A percentile compares a stretch with the other conserved stretches of the same genome.
Evolutionary conservation across 2,329 filamentous ascomycete species (phyloP).

Genomic region (Xylariaceae sp.): DNA sequence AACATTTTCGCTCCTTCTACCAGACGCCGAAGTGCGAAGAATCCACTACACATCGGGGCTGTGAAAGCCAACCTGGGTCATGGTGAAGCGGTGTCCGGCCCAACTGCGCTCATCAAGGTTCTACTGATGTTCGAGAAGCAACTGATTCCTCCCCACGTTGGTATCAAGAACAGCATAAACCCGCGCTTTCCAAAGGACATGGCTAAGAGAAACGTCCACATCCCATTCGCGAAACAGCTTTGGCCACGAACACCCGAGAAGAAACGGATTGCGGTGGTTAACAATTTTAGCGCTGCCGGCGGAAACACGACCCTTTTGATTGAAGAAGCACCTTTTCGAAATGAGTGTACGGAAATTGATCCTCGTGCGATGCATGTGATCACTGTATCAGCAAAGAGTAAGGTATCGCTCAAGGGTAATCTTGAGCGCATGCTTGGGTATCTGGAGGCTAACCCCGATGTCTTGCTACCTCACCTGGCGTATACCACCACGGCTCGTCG

Average conservation of each 20-base stretch:
- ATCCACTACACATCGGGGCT: slow-evolving; percentile 43
- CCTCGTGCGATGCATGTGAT: slow-evolving; percentile 12
- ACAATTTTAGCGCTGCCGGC: slow-evolving; percentile 53
- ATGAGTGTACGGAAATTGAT: slow-evolving; percentile 28
- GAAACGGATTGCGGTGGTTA: slow-evolving; percentile 32
- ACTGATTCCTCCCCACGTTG: slow-evolving; percentile 43
- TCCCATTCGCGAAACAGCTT: not conserved
- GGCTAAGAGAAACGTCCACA: slow-evolving; percentile 2
- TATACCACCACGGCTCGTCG: slow-evolving; percentile 22
- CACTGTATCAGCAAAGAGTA: slow-evolving; percentile 14
- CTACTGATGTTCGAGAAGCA: slow-evolving; percentile 42
- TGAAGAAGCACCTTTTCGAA: slow-evolving; percentile 42
- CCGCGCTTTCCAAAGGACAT: slow-evolving; percentile 5
- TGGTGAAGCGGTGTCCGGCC: slow-evolving; percentile 39
- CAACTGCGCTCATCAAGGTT: slow-evolving; percentile 37
- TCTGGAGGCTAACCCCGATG: slow-evolving; percentile 6
- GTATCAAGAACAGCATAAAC: slow-evolving; percentile 34
- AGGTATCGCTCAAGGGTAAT: slow-evolving; percentile 9
- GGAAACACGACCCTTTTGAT: slow-evolving; percentile 52
- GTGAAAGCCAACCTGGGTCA: slow-evolving; percentile 48
- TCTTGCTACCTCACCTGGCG: slow-evolving; percentile 13
- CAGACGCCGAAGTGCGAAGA: slow-evolving; percentile 23
- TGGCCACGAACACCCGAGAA: not conserved
- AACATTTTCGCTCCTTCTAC: slow-evolving; percentile 52
- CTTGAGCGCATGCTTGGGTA: slow-evolving; percentile 8